phyloP scores from a whole-genome alignment of 768 basidiomycete genomes.

The Hericium rajendrae region DNA sequence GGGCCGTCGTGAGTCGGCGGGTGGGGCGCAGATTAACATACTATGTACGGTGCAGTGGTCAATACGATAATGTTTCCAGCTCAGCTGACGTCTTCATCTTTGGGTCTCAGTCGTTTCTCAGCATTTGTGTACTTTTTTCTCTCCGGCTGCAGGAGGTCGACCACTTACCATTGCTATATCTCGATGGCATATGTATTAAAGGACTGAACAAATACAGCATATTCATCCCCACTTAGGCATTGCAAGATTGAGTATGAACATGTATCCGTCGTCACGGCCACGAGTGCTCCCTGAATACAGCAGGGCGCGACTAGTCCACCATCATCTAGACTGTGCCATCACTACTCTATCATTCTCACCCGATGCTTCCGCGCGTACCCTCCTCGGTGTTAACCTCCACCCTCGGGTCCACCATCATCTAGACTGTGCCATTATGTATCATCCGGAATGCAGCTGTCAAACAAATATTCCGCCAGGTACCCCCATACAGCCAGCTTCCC shows the following conservation, averaged over 20 bases:
- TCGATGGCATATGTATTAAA: conserved; percentile 1
- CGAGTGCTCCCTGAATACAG: too few relatives aligned
- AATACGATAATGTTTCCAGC: conserved; percentile 10
- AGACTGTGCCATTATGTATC: too few relatives aligned
- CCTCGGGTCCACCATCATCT: too few relatives aligned
- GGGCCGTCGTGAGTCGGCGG: conserved; percentile 13
- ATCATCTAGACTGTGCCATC: too few relatives aligned
- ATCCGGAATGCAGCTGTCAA: too few relatives aligned
- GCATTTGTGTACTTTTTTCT: conserved; percentile 8
- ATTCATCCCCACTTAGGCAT: conserved; percentile 18
- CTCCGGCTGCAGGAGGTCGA: background rate
- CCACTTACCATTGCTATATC: background rate
- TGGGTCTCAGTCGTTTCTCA: conserved; percentile 2
- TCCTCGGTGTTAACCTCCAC: too few relatives aligned
- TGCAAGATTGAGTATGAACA: conserved; percentile 37
- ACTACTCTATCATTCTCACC: too few relatives aligned
- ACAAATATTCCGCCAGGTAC: too few relatives aligned
- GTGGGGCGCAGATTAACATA: background rate
- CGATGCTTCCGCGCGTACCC: too few relatives aligned
- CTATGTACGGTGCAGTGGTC: conserved; percentile 3
- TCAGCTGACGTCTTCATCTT: conserved; percentile 1
- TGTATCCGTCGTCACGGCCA: too few relatives aligned
- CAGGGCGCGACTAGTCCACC: too few relatives aligned
- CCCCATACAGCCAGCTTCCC: too few relatives aligned
- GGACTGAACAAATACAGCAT: background rate